phyloP scores from a whole-genome alignment of 805 yeast genomes.

The Kuraishia capsulata region DNA sequence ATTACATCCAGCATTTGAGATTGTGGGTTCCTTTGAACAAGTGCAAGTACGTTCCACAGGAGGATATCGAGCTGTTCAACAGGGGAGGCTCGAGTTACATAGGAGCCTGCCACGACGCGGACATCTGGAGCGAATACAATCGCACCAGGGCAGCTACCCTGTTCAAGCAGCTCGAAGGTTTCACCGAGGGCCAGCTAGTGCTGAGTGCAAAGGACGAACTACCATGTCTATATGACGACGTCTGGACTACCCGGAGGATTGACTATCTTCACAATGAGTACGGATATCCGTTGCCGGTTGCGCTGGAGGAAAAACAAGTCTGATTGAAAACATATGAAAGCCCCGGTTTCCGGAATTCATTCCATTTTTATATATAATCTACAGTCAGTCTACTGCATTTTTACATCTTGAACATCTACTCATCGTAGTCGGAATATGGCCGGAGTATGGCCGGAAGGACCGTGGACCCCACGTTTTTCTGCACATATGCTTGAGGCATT shows the following conservation, averaged over 20 bases:
- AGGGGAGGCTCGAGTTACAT: slow-evolving; percentile 24
- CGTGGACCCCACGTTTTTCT: too few relatives aligned
- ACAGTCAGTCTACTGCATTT: too few relatives aligned
- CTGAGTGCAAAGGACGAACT: slow-evolving; percentile 15
- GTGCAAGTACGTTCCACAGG: slow-evolving; percentile 30
- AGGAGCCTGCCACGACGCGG: slow-evolving; percentile 31
- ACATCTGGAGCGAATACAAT: slow-evolving; percentile 29
- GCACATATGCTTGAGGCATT: too few relatives aligned
- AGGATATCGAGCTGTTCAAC: slow-evolving; percentile 25
- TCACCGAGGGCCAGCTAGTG: slow-evolving; percentile 6
- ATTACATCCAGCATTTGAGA: slow-evolving; percentile 25
- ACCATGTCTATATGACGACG: slow-evolving; percentile 16
- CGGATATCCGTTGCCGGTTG: slow-evolving; percentile 8
- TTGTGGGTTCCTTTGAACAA: slow-evolving; percentile 26
- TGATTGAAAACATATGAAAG: background rate
- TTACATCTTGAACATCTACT: too few relatives aligned
- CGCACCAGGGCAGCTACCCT: slow-evolving; percentile 19
- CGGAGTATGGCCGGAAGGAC: too few relatives aligned
- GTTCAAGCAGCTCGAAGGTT: slow-evolving; percentile 14
- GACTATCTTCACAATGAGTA: slow-evolving; percentile 10
- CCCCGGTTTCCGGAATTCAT: background rate
- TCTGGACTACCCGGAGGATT: slow-evolving; percentile 13
- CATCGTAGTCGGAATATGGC: too few relatives aligned
- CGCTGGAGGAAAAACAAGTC: background rate
- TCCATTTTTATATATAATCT: too few relatives aligned